Conservation (phyloP, 2,329 filamentous ascomycete species). For the Cryphonectria parasitica region DNA sequence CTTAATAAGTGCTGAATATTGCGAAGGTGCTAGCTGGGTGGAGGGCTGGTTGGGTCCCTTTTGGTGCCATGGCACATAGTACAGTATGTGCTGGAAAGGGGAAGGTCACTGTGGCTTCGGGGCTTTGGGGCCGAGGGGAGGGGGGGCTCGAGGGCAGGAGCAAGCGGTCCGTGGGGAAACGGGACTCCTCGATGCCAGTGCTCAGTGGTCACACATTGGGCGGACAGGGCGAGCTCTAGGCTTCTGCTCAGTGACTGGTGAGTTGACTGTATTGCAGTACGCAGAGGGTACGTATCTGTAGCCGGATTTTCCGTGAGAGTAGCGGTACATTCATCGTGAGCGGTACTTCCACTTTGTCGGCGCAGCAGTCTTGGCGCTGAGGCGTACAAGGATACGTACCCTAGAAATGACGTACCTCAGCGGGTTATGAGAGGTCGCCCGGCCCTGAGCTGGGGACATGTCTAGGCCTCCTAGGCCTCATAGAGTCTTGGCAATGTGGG, state of each 20-base stretch:
- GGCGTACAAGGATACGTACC: not conserved
- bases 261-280: not conserved
- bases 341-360: not conserved
- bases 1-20: not conserved
- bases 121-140: not conserved
- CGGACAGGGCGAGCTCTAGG: not conserved
- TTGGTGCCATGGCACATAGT: not conserved
- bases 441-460: not conserved
- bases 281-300: not conserved
- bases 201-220: not conserved
- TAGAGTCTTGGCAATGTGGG: constrained; percentile 9
- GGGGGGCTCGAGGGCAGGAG: not conserved
- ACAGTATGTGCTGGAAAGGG: not conserved
- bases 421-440: not conserved
- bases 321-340: not conserved
- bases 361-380: constrained; percentile 4
- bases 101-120: not conserved
- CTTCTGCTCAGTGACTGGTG: not conserved
- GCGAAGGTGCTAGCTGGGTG: not conserved
- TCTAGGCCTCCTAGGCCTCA: not conserved
- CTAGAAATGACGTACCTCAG: not conserved
- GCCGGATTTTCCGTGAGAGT: not conserved
- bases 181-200: not conserved
- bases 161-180: not conserved
- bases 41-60: not conserved